phyloP scores from a whole-genome alignment of 371 early-diverging fungal genomes.

The Haplosporangium sp. region DNA sequence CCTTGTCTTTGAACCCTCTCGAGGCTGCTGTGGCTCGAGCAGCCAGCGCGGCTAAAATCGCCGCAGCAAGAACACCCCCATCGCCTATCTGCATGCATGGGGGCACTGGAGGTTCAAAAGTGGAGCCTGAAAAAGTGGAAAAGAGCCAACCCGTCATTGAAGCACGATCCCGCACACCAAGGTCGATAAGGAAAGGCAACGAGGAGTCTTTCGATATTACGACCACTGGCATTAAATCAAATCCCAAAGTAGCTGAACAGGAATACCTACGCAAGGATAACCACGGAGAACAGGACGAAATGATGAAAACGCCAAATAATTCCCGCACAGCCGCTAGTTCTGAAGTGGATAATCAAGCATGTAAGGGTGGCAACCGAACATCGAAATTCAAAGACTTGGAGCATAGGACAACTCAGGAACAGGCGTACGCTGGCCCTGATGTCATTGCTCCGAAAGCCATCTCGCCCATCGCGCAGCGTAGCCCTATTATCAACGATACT shows the following conservation, averaged over 20 bases:
- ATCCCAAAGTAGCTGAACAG: not conserved
- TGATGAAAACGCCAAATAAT: no score
- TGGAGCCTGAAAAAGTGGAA: not conserved
- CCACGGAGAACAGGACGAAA: no score
- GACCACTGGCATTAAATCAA: not conserved
- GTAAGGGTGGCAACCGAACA: no score
- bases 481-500: constrained; percentile 2
- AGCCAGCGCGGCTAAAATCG: constrained; percentile 28
- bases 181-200: not conserved
- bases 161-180: not conserved
- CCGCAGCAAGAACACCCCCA: not conserved
- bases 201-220: not conserved
- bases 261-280: no score
- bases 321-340: no score
- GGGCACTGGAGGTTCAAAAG: no score
- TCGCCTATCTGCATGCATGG: no score
- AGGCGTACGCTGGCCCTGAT: not conserved
- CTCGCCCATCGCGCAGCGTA: constrained; percentile 25
- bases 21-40: constrained; percentile 31
- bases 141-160: not conserved
- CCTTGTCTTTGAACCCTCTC: constrained; percentile 22
- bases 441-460: constrained; percentile 30
- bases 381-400: no score
- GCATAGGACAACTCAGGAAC: no score
- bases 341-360: no score